phyloP scores from a whole-genome alignment of 2,329 filamentous ascomycete species.

The Penicillium capsulatum region DNA sequence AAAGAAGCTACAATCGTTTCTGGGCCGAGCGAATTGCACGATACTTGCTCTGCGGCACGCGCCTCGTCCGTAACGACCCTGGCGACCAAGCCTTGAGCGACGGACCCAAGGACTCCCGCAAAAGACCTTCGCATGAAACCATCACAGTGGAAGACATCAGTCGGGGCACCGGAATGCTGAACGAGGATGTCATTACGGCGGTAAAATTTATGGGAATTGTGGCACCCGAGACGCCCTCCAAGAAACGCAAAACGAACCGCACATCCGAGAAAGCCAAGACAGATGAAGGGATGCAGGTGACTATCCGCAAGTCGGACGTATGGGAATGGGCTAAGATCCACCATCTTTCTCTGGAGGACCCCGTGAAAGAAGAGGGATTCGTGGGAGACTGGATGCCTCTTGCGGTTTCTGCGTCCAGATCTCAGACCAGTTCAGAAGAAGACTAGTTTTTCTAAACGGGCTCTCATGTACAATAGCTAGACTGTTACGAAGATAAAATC shows the following conservation, averaged over 20 bases:
- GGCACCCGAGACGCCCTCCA: constrained; percentile 48
- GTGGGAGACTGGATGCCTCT: constrained; percentile 60
- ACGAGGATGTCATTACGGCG: constrained; percentile 75
- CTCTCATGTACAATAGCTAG: constrained; percentile 9
- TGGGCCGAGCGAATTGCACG: constrained; percentile 81
- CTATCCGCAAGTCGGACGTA: constrained; percentile 57
- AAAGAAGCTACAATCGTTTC: constrained; percentile 75
- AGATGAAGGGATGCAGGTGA: constrained; percentile 32
- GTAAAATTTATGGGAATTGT: constrained; percentile 76
- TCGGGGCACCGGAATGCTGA: constrained; percentile 73
- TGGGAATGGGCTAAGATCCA: constrained; percentile 63
- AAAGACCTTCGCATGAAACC: constrained; percentile 42
- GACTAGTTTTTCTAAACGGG: constrained; percentile 1
- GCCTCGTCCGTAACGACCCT: constrained; percentile 25
- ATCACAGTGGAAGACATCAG: constrained; percentile 70
- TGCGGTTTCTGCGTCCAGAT: constrained; percentile 22
- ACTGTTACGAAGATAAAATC: too few species aligned
- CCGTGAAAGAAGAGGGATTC: constrained; percentile 73
- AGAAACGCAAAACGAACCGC: constrained; percentile 49
- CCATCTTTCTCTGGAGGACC: constrained; percentile 58
- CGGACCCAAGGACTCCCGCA: constrained; percentile 39
- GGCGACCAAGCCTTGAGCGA: constrained; percentile 27
- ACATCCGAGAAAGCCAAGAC: constrained; percentile 20
- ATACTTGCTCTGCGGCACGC: constrained; percentile 48
- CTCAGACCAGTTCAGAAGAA: constrained; percentile 20